Base-by-base conservation (phyloP, 768 basidiomycete species). In the Mycena polygramma region DNA sequence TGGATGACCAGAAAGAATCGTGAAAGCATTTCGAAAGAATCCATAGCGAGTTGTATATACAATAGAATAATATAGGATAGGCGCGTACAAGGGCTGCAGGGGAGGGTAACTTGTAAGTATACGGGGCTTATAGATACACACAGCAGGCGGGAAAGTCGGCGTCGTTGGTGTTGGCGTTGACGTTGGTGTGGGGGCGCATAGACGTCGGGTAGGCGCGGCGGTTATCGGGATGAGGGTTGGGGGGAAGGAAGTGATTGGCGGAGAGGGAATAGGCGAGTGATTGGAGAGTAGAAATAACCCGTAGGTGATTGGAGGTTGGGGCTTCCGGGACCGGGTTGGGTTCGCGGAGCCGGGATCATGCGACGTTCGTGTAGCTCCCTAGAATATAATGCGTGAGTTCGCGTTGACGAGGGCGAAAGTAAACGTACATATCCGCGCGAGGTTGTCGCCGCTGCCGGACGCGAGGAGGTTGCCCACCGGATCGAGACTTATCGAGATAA, bases 381-480 rank as follows among this genome's bases (percentile, higher is more conserved):
- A 46, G 8, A n/a, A 62, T 4, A 13, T 15, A n/a, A 54, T 19
- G 55, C 14, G 48, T 57, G 22, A 30, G 37, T 19, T 2, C 30
- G 51, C 22, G 15, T 35, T 49, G 41, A 53, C 43, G 10, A 8
- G 46, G 3, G 24, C 22, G 14, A 7, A 19, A 3, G 15, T 19
- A 11, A 7, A 83, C 86, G 63, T 62, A 88, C 88, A 89, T 81
- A 89, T 87, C 73, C 86, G 81, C 15, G 87, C 87, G 65, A 84
- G 83, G 80, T 84, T 86, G 73, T 89, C 88, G 17, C 88, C 88
- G 71, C 86, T 86, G 1, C 87, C 88, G 11, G 87, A 87, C 15
- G 87, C 87, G 52, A 88, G 76, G 10, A 84, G 77, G 67, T 82
- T 85, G 36, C 83, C 84, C 15, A 82, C 80, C 5, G 85, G 84